Evolutionary conservation across 1,284 basidiomycete species (phyloP).

Genomic region (Cryptococcus hybrid): DNA sequence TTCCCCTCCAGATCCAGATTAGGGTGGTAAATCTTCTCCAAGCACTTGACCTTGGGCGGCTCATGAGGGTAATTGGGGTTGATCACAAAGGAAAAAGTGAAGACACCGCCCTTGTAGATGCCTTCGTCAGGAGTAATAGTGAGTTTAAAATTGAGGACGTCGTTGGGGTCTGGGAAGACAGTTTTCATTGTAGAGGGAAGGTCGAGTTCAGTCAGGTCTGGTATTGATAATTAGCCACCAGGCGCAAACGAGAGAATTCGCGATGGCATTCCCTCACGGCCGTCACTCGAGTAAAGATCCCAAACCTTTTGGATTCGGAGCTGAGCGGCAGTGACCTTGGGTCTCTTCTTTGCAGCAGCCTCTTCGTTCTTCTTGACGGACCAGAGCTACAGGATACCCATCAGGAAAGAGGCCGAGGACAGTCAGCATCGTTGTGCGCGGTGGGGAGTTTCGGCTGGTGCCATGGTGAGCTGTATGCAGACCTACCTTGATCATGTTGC

Average conservation of each 20-base stretch:
- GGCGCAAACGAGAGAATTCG: neutral
- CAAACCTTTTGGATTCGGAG: conserved; percentile 95
- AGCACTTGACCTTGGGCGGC: conserved; percentile 97
- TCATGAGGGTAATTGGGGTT: conserved; percentile 99
- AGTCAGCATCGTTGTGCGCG: no score
- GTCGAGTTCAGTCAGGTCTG: conserved; percentile 96
- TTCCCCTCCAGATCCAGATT: conserved; percentile 98
- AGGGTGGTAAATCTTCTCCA: conserved; percentile 98
- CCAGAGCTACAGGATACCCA: conserved; percentile 70
- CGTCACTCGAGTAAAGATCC: conserved; percentile 1
- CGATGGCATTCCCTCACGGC: neutral
- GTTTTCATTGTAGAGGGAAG: conserved; percentile 96
- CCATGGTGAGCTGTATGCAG: neutral
- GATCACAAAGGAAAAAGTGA: conserved; percentile 92
- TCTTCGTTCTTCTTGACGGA: conserved; percentile 94
- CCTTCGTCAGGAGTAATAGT: conserved; percentile 98
- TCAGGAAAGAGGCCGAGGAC: neutral
- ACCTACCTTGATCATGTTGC: conserved; percentile 54
- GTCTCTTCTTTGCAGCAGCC: conserved; percentile 89
- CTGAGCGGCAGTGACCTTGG: conserved; percentile 95
- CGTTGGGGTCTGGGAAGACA: conserved; percentile 80
- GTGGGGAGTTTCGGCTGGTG: no score
- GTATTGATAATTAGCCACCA: neutral
- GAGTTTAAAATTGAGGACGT: conserved; percentile 94
- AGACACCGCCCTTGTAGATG: conserved; percentile 95